Evolutionary conservation across 1,284 basidiomycete species (phyloP), one percentile per base, ranked within the genome.

Genomic region (Ceratobasidium theobromae): DNA sequence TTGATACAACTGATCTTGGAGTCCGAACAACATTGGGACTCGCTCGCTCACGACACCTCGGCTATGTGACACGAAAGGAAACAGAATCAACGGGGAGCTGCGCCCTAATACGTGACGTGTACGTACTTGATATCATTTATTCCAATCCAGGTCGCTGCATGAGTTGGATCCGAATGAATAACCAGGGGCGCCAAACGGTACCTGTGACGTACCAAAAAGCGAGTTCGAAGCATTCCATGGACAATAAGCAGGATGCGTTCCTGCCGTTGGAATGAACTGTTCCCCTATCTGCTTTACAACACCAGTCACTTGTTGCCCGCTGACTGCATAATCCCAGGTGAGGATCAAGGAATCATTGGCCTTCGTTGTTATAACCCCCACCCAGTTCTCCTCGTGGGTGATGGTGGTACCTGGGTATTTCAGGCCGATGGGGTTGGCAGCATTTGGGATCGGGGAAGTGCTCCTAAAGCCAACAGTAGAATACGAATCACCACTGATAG

Each of bases 51-150:
- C 18, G 32, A 70, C 51, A 57, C 69, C 11, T 57, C 60, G 43
- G 43, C 66, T 57, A 23, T 52, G n/a, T 27, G 48, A 45, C 48
- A 27, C 25, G 48, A 40, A 27, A 33, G 9, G 21, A 12, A n/a
- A 28, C 52, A 30, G 38, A 45, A 48, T 11, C 12, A 28, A 40
- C 32, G 14, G 40, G 53, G 48, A 55, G n/a, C 18, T 45, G 8
- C 35, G 6, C 35, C 35, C 35, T 38, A 51, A 55, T 51, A 33
- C 25, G 38, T 27, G 68, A 35, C 23, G 14, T 38, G 53, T 23
- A 72, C 79, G 66, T 72, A 84, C 81, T 76, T 82, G 75, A 81
- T 81, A 72, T 87, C 85, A 69, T 87, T 87, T 58, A 86, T 85
- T 0, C 86, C 85, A 66, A 86, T 75, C 84, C 84, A 87, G 5